Conservation (phyloP, 2,329 filamentous ascomycete genomes). For the Penicillium sp. region DNA sequence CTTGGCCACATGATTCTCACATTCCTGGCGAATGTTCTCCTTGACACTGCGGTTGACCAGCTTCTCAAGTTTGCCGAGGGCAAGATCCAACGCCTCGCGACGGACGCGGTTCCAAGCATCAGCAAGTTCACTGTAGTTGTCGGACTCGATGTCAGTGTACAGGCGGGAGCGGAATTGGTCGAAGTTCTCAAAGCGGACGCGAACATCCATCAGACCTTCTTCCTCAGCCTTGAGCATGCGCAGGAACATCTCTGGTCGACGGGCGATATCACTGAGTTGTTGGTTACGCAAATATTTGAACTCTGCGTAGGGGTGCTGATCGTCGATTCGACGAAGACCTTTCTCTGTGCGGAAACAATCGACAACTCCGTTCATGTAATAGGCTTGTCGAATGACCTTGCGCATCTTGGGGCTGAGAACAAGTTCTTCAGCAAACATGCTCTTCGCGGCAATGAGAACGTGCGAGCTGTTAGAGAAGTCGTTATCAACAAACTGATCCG, state of each 20-base stretch:
- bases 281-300: slow-evolving; percentile 96
- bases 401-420: slow-evolving; percentile 85
- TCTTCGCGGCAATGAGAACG: slow-evolving; percentile 76
- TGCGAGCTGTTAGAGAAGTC: slow-evolving; percentile 75
- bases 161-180: slow-evolving; percentile 75
- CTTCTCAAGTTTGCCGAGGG: slow-evolving; percentile 77
- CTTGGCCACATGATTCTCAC: slow-evolving; percentile 88
- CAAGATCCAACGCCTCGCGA: slow-evolving; percentile 78
- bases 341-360: slow-evolving; percentile 93
- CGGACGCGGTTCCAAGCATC: slow-evolving; percentile 93
- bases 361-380: slow-evolving; percentile 80
- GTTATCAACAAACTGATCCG: slow-evolving; percentile 71
- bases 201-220: slow-evolving; percentile 86
- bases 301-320: slow-evolving; percentile 94
- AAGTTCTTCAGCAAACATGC: slow-evolving; percentile 89
- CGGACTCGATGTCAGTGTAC: slow-evolving; percentile 82
- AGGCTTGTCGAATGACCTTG: slow-evolving; percentile 78
- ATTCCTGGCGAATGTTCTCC: slow-evolving; percentile 88
- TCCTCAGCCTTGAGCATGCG: slow-evolving; percentile 98
- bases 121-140: slow-evolving; percentile 92
- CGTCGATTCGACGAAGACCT: slow-evolving; percentile 87
- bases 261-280: slow-evolving; percentile 76
- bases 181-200: slow-evolving; percentile 73
- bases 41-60: slow-evolving; percentile 91
- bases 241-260: slow-evolving; percentile 83